Evolutionary conservation across 306 rosid species (phyloP), one percentile per base, ranked within the genome.

Genomic region (Glycine latifolia): DNA sequence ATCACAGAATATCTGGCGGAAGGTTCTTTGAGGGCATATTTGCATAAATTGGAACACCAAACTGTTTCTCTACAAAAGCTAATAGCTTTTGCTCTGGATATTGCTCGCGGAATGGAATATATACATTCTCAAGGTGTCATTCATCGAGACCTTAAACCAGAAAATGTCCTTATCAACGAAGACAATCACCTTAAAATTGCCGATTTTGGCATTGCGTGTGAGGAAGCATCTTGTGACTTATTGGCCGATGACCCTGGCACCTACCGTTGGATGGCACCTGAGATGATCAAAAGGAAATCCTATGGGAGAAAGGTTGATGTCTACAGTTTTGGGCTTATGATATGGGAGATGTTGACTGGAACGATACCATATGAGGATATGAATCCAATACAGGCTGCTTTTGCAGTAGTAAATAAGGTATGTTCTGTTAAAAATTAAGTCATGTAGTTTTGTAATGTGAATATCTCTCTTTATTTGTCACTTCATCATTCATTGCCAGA

Each of bases 241-340:
- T 85, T 94, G 84, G 91, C 94, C 2, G 97, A 93, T 76, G 99
- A 91, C 67, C 97, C 98, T 7, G 99, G 99, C 15, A 96, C 99
- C 10, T 96, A 89, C 63, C 90, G 99, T 3, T 96, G 99, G 99
- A 96, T 96, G 99, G 99, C 99, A 53, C 99, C 99, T 0, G 99
- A 96, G 89, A 91, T 96, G 99, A 96, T 96, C 87, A 93, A 89
- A 82, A 94, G 89, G 33, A 93, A 94, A 82, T 80, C 92, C 39
- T 94, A 92, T 2, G 92, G 97, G 56, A 88, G 88, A 81, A 96
- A 91, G 85, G 99, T 93, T 8, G 99, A 96, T 44, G 98, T 96
- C 52, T 94, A 96, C 81, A 88, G 98, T 82, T 96, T 93, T 75
- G 99, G 98, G 62, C 97, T 96, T 12, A 88, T 96, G 61, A 73